Evolutionary conservation across 1,284 basidiomycete genomes (phyloP).

Genomic region (Rhodotorula sp.): DNA sequence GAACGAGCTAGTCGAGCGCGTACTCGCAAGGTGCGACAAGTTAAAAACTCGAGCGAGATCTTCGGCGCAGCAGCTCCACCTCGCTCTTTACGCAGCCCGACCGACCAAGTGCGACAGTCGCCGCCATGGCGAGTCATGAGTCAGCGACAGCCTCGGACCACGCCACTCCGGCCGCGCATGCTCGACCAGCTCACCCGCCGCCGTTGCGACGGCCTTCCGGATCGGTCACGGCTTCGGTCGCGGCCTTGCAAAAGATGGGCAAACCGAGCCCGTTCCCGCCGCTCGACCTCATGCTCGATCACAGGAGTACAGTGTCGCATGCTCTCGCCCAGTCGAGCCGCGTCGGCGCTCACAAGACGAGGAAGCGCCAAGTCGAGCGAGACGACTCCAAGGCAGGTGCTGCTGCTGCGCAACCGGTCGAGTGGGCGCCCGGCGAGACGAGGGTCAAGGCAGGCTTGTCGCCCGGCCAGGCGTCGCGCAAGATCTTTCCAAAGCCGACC

Average conservation of each 20-base stretch:
- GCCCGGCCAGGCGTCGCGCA: slow-evolving; percentile 29
- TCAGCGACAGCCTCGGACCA: not conserved
- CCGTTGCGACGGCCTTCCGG: not conserved
- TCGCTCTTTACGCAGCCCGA: not conserved
- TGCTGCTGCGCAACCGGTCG: not conserved
- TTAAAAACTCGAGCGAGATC: too few relatives aligned
- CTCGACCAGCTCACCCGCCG: not conserved
- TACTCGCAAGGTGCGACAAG: too few relatives aligned
- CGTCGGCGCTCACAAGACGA: not conserved
- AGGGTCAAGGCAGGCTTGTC: slow-evolving; percentile 11
- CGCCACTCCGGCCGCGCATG: not conserved
- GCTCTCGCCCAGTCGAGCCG: slow-evolving; percentile 20
- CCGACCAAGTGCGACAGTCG: too few relatives aligned
- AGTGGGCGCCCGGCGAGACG: not conserved
- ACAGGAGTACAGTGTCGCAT: slow-evolving; percentile 16
- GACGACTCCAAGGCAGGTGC: slow-evolving; percentile 12
- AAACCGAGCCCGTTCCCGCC: slow-evolving; percentile 30
- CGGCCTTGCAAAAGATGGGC: not conserved
- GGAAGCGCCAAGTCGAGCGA: not conserved
- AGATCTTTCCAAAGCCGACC: slow-evolving; percentile 44
- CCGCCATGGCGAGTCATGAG: too few relatives aligned
- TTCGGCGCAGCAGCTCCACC: not conserved
- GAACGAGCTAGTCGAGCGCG: too few relatives aligned
- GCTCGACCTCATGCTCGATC: slow-evolving; percentile 29
- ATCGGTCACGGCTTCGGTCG: not conserved